A percentile compares a stretch with the other conserved stretches of the same genome.
Conservation (phyloP, 2,329 filamentous ascomycete species). For the Cladosporium colombiae region DNA sequence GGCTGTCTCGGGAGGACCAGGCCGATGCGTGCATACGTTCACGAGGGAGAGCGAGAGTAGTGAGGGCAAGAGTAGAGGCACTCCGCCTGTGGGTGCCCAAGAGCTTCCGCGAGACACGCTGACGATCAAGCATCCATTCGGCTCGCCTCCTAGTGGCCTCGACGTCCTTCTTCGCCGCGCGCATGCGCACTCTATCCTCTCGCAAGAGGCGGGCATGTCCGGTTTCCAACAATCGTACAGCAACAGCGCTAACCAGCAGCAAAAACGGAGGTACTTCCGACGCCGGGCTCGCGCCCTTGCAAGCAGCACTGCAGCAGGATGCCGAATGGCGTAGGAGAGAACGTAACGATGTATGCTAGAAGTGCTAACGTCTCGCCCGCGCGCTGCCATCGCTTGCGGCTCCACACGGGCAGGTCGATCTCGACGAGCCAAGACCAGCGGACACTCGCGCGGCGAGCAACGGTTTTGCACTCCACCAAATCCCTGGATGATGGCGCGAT, state of each 20-base stretch:
- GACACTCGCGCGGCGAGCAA: constrained; percentile 19
- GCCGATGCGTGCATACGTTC: background rate
- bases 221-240: background rate
- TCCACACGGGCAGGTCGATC: constrained; percentile 17
- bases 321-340: constrained; percentile 7
- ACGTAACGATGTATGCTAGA: background rate
- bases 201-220: constrained; percentile 7
- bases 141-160: constrained; percentile 12
- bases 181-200: constrained; percentile 13
- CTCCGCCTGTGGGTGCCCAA: background rate
- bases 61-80: background rate
- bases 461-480: constrained; percentile 6
- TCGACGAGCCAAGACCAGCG: constrained; percentile 1
- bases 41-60: background rate
- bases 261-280: background rate
- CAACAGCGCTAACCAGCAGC: background rate
- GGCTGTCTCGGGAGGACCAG: background rate
- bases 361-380: constrained; percentile 9
- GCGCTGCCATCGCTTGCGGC: constrained; percentile 8
- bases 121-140: background rate
- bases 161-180: background rate
- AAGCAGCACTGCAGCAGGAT: background rate
- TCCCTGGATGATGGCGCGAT: constrained; percentile 13
- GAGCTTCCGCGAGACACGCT: constrained; percentile 6
- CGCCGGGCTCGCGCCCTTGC: background rate